Evolutionary conservation across 352 stramenopile genomes (phyloP), one percentile per base, ranked within the genome.

Genomic region (Plasmopara muralis): DNA sequence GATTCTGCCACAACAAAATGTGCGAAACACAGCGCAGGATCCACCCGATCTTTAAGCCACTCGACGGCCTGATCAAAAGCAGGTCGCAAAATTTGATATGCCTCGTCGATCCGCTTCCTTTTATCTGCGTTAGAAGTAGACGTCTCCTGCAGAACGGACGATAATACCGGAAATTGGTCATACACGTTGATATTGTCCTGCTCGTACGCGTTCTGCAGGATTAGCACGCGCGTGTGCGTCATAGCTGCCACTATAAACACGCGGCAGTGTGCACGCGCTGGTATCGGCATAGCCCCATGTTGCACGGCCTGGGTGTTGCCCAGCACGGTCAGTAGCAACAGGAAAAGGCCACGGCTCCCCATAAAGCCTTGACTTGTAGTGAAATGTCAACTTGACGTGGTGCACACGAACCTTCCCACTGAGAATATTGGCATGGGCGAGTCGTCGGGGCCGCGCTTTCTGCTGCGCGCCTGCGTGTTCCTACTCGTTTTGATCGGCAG

Each of bases 401-500:
- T 30, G 12, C 44, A 70, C 52, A 51, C 50, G n/a, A 47, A 13
- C 14, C 20, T 49, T 45, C 20, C 43, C 12, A 53, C 33, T 25
- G 33, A 28, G 20, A 41, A 53, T 62, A 52, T 56, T 47, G 47
- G 54, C 43, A 74, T 72, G 72, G 57, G 57, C 41, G 67, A 72
- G 61, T 78, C 73, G 47, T 66, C 72, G 39, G 60, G 76, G 41
- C 64, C 72, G 42, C 67, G 70, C 44, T 89, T 77, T 68, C 53
- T 89, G 37, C 67, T 91, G 54, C 74, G 71, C 53, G 65, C 69
- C 29, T 89, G 81, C 55, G 68, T 91, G 49, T 60, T 89, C 20
- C 71, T 91, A 47, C 62, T 91, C 53, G 60, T 86, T 47, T 65
- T 91, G 10, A 89, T 89, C 53, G 55, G 73, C 62, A 87, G 62